These are phyloP conservation scores for Fraxinus xanthoxyloides DNA, from an alignment of 305 asterid genomes.

Conservation along the genomic window DNA sequence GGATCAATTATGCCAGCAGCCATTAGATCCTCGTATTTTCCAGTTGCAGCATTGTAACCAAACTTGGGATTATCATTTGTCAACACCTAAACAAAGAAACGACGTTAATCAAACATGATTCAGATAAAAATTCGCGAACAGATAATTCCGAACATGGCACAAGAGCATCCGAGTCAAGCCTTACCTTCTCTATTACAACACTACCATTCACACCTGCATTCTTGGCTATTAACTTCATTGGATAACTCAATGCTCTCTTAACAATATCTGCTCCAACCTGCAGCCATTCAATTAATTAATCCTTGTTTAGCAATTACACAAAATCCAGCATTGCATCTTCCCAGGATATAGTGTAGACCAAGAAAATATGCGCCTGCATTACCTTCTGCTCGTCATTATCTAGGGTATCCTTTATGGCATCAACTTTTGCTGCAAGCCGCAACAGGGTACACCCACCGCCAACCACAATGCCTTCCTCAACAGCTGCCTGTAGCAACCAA, in stretches of 20 bases:
- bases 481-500: slow-evolving; percentile 53
- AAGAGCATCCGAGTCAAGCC: slow-evolving; percentile 6
- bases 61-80: slow-evolving; percentile 65
- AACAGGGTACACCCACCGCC: slow-evolving; percentile 74
- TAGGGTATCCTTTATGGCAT: slow-evolving; percentile 51
- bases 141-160: neutral
- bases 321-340: neutral
- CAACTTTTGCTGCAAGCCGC: slow-evolving; percentile 68
- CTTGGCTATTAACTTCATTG: slow-evolving; percentile 65
- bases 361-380: neutral
- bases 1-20: slow-evolving; percentile 95
- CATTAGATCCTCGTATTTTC: slow-evolving; percentile 83
- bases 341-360: neutral
- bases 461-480: slow-evolving; percentile 79
- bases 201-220: slow-evolving; percentile 76
- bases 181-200: slow-evolving; percentile 68
- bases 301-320: neutral
- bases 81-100: slow-evolving; percentile 50
- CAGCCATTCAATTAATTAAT: slow-evolving; percentile 6
- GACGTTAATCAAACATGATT: neutral
- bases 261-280: slow-evolving; percentile 74
- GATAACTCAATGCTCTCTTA: slow-evolving; percentile 65
- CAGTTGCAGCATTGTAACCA: slow-evolving; percentile 95
- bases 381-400: slow-evolving; percentile 78
- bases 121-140: neutral